Percentiles rank a stretch among this genome's conserved stretches.
Conservation (phyloP, 2,329 filamentous ascomycete genomes). For the Coniochaeta prunicola region DNA sequence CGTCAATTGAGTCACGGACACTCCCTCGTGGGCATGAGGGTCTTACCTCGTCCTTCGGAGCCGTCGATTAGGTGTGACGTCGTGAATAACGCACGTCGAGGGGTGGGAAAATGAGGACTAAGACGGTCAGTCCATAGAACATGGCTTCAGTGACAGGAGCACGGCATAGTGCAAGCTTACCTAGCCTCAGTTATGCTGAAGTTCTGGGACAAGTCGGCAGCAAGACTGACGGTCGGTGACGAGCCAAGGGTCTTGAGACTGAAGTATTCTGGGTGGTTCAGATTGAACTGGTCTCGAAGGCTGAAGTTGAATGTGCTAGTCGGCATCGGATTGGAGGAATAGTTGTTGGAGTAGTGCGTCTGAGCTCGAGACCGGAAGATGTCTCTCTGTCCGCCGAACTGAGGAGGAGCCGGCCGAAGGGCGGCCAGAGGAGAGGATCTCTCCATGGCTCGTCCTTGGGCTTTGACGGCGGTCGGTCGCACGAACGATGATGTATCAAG, state of each 20-base stretch:
- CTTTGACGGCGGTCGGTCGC: neutral
- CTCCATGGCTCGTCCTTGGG: slow-evolving; percentile 55
- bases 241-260: slow-evolving; percentile 66
- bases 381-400: slow-evolving; percentile 49
- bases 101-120: slow-evolving; percentile 77
- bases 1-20: slow-evolving; percentile 9
- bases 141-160: slow-evolving; percentile 12
- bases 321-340: slow-evolving; percentile 48
- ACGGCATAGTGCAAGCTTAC: slow-evolving; percentile 40
- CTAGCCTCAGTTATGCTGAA: slow-evolving; percentile 80
- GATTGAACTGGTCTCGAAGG: slow-evolving; percentile 61
- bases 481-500: neutral
- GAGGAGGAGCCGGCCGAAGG: slow-evolving; percentile 64
- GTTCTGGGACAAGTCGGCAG: slow-evolving; percentile 92
- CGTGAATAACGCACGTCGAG: slow-evolving; percentile 78
- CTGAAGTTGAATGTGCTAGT: slow-evolving; percentile 61
- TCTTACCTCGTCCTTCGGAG: slow-evolving; percentile 52
- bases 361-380: slow-evolving; percentile 45
- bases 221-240: slow-evolving; percentile 84
- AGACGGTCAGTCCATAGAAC: slow-evolving; percentile 10
- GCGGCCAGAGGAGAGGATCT: slow-evolving; percentile 90
- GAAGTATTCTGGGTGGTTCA: slow-evolving; percentile 70
- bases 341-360: slow-evolving; percentile 39
- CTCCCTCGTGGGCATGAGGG: neutral
- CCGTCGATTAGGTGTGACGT: slow-evolving; percentile 59